These are phyloP conservation scores for Debaryomycetaceae sp. DNA, from an alignment of 1,139 yeast species.

Conservation along the genomic window DNA sequence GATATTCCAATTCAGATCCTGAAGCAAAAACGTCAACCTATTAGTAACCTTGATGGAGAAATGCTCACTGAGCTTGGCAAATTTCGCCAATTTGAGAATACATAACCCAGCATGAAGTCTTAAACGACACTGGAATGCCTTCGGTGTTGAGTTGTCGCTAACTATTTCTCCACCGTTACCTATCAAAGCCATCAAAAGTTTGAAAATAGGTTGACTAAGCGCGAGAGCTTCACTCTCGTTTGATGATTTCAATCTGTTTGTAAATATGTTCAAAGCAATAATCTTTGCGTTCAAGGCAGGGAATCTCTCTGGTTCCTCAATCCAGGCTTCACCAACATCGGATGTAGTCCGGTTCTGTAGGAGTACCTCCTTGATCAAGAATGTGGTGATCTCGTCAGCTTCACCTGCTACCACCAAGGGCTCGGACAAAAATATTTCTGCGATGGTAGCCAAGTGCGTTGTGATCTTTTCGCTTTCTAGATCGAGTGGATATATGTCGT, in stretches of 20 bases:
- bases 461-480: slow-evolving; percentile 31
- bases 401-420: slow-evolving; percentile 50
- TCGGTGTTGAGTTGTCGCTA: slow-evolving; percentile 56
- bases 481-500: slow-evolving; percentile 50
- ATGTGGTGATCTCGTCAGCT: slow-evolving; percentile 55
- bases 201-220: slow-evolving; percentile 53
- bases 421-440: slow-evolving; percentile 55
- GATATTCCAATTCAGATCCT: slow-evolving; percentile 61
- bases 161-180: slow-evolving; percentile 82
- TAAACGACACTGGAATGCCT: slow-evolving; percentile 52
- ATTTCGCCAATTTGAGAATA: slow-evolving; percentile 61
- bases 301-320: slow-evolving; percentile 35
- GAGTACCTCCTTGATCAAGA: slow-evolving; percentile 58
- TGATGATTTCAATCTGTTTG: slow-evolving; percentile 56
- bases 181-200: slow-evolving; percentile 61
- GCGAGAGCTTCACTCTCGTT: slow-evolving; percentile 26
- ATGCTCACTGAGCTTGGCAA: slow-evolving; percentile 47
- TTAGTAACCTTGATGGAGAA: slow-evolving; percentile 51
- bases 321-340: slow-evolving; percentile 41
- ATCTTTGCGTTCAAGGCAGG: slow-evolving; percentile 42
- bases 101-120: slow-evolving; percentile 67
- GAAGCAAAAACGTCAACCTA: slow-evolving; percentile 55
- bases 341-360: slow-evolving; percentile 41
- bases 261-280: slow-evolving; percentile 54
- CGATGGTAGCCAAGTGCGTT: slow-evolving; percentile 56